Percentiles rank a stretch among this genome's conserved stretches.
These are phyloP conservation scores for Stagonosporopsis chrysanthemi DNA, from an alignment of 2,329 filamentous ascomycete genomes.

Conservation along the genomic window DNA sequence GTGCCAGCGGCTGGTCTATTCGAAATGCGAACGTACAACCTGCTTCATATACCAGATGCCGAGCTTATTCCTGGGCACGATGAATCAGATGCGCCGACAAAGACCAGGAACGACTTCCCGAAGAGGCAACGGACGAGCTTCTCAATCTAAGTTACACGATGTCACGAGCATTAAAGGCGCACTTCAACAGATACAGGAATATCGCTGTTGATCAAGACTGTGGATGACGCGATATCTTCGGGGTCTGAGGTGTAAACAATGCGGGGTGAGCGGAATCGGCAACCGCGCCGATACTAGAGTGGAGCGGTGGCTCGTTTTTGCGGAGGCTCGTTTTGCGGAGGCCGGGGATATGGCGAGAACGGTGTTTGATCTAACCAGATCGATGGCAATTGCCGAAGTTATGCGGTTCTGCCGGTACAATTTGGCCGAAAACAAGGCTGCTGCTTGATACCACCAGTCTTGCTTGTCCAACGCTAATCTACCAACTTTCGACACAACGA, in stretches of 20 bases:
- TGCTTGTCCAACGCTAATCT: not conserved
- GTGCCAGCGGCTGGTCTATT: not conserved
- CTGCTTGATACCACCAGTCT: not conserved
- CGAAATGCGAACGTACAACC: not conserved
- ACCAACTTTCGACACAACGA: not conserved
- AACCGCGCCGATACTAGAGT: constrained; percentile 8
- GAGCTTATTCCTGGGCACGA: not conserved
- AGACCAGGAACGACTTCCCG: constrained; percentile 6
- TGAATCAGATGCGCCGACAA: not conserved
- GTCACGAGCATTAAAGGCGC: constrained; percentile 1
- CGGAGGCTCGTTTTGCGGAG: constrained; percentile 7
- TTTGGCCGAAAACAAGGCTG: constrained; percentile 8
- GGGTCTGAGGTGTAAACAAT: not conserved
- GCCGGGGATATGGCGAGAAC: constrained; percentile 3
- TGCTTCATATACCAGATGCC: constrained; percentile 11
- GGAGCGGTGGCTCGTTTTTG: too few relatives aligned
- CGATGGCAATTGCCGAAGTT: not conserved
- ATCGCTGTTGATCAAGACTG: constrained; percentile 5
- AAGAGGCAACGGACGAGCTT: constrained; percentile 9
- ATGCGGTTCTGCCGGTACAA: not conserved
- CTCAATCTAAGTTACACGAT: constrained; percentile 2
- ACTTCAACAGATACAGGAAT: constrained; percentile 1
- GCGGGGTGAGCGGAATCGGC: constrained; percentile 14
- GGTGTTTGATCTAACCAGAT: not conserved
- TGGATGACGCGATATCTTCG: constrained; percentile 7